Base-by-base conservation (phyloP, 1,284 basidiomycete genomes). In the Termitomyces sp. region DNA sequence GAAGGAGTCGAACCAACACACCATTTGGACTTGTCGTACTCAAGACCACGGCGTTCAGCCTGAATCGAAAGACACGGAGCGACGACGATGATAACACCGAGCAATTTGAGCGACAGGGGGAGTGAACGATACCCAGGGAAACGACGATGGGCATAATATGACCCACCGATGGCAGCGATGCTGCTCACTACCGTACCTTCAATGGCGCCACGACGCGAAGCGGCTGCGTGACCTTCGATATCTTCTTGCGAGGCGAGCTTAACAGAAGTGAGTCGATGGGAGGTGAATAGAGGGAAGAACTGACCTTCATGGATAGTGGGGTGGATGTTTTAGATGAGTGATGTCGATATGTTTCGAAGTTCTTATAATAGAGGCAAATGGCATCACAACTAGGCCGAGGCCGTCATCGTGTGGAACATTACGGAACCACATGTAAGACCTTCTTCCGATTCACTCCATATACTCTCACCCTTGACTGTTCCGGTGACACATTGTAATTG, bases 41-140 rank as follows among this genome's bases (percentile, higher is more conserved):
- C 79, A 50, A 90, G 76, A 45, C 86, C 85, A 9, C 86, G 85
- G 43, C 86, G 84, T 69, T 97, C 94, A 13, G 89, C 92, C 54
- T 81, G 78, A 60, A 94, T 86, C 42, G 85, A 80, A 51, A 90
- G 77, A 31, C 81, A 68, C 0, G 91, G 92, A 7, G 90, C 81
- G 52, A 83, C 76, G 58, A 90, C 62, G 54, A 88, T 74, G 56
- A 88, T 76, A 36, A 83, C 77, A 39, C 88, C 86, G 39, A 94
- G 79, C 0, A 85, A 73, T 69, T 94, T 95, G 59, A 94, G 74
- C 0, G 88, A 84, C 1, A 80, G 72, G 0, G 91, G 91, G 3
- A 94, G 75, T 1, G 72, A 64, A 55, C 86, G 83, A 70, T 90
- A 94, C 52, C 82, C 76, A 0, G 80, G 70, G 65, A 77, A 84